Evolutionary conservation across 805 yeast genomes (phyloP).

Genomic region (Kregervanrija pseudodelftensis): DNA sequence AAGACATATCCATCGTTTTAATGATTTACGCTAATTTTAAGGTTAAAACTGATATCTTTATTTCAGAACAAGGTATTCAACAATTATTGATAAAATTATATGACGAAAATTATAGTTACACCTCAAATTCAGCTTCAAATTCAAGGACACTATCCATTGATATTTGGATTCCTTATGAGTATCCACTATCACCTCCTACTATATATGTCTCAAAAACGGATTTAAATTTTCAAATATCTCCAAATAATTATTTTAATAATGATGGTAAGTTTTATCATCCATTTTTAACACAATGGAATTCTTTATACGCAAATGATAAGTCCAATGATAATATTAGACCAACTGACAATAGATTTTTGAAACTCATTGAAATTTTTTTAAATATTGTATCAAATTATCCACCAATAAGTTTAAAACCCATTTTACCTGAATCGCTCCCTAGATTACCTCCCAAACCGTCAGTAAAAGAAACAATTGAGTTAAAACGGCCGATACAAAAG

Average conservation of each 20-base stretch:
- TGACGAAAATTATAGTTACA: slow-evolving; percentile 34
- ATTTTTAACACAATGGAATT: slow-evolving; percentile 50
- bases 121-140: slow-evolving; percentile 28
- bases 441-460: slow-evolving; percentile 24
- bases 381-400: slow-evolving; percentile 14
- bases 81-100: slow-evolving; percentile 54
- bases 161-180: slow-evolving; percentile 70
- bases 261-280: slow-evolving; percentile 73
- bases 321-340: slow-evolving; percentile 21
- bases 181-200: slow-evolving; percentile 66
- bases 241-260: slow-evolving; percentile 61
- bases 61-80: slow-evolving; percentile 51
- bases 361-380: slow-evolving; percentile 14
- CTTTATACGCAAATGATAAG: slow-evolving; percentile 10
- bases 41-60: slow-evolving; percentile 63
- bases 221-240: slow-evolving; percentile 37
- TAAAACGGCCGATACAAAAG: neutral
- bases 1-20: slow-evolving; percentile 54
- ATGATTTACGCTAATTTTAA: slow-evolving; percentile 44
- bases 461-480: neutral
- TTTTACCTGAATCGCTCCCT: slow-evolving; percentile 1
- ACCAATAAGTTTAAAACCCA: slow-evolving; percentile 7
- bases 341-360: slow-evolving; percentile 21
- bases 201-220: slow-evolving; percentile 50
- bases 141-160: slow-evolving; percentile 44